Conservation (phyloP, 148 eudicot species). For the Cornus kousa region DNA sequence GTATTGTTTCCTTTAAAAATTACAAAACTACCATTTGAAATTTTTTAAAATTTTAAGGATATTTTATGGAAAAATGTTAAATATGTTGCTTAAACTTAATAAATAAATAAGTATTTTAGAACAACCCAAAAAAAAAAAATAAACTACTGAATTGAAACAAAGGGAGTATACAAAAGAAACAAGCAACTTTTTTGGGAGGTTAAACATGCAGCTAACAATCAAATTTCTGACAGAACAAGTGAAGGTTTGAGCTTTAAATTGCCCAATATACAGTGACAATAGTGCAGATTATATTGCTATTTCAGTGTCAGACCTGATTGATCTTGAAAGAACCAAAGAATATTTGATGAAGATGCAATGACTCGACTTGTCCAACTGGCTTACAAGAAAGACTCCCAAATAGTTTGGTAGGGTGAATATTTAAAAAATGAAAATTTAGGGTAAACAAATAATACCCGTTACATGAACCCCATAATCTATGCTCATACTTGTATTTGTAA, state of each 20-base stretch:
- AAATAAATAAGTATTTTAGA: too few relatives aligned
- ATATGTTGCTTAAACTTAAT: too few relatives aligned
- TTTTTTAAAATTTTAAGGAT: too few relatives aligned
- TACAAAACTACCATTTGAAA: too few relatives aligned
- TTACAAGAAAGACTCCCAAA: conserved; percentile 34
- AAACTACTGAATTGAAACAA: too few relatives aligned
- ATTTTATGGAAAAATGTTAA: too few relatives aligned
- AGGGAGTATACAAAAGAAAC: conserved; percentile 16
- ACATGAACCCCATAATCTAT: conserved; percentile 34
- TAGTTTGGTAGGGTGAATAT: neutral
- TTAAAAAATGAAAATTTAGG: conserved; percentile 63
- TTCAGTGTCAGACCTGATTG: conserved; percentile 56
- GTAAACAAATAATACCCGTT: conserved; percentile 43
- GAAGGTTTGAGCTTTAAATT: conserved; percentile 50
- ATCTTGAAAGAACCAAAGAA: conserved; percentile 61
- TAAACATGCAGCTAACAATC: conserved; percentile 54
- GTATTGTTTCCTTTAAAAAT: too few relatives aligned
- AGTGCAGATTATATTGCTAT: conserved; percentile 61
- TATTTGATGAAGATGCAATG: conserved; percentile 49
- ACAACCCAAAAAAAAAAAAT: too few relatives aligned
- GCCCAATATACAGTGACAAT: conserved; percentile 49
- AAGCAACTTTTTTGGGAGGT: conserved; percentile 47
- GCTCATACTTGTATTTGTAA: conserved; percentile 31
- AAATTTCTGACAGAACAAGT: conserved; percentile 50
- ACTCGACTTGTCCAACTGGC: conserved; percentile 64